Percentiles rank a stretch among this genome's conserved stretches.
Evolutionary conservation across 2,329 filamentous ascomycete species (phyloP).

Genomic region (Fusarium begoniae): DNA sequence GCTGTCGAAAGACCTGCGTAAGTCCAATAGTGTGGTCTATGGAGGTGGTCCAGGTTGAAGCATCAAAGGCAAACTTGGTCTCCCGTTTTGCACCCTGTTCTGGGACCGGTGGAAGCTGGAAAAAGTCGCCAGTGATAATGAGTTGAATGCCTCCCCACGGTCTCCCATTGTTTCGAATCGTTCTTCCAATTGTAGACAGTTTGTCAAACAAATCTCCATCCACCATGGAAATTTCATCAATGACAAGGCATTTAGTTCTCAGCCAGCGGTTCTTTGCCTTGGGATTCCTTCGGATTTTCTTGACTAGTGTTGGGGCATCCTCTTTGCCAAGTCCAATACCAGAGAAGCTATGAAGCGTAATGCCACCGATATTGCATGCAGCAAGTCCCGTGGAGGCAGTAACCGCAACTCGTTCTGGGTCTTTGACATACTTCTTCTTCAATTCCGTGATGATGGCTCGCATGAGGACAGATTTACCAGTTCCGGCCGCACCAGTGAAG

Average conservation of each 20-base stretch:
- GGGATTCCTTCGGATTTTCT: conserved; percentile 87
- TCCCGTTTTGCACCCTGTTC: conserved; percentile 71
- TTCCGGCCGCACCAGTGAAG: conserved; percentile 96
- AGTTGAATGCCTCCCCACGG: conserved; percentile 97
- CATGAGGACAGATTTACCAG: conserved; percentile 96
- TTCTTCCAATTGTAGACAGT: conserved; percentile 85
- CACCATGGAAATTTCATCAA: conserved; percentile 99
- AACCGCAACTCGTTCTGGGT: conserved; percentile 87
- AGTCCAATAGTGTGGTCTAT: conserved; percentile 96
- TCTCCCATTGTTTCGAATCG: conserved; percentile 86
- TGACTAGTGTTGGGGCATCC: conserved; percentile 78
- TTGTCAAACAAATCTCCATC: conserved; percentile 98
- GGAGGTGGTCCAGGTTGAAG: conserved; percentile 87
- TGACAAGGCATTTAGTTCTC: conserved; percentile 83
- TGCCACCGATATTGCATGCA: conserved; percentile 95
- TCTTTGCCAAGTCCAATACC: conserved; percentile 95
- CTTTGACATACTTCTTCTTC: conserved; percentile 77
- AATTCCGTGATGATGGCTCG: conserved; percentile 87
- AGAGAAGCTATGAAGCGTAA: conserved; percentile 94
- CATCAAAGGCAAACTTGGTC: conserved; percentile 92
- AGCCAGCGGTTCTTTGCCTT: conserved; percentile 93
- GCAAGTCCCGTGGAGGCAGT: conserved; percentile 96
- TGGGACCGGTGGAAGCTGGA: conserved; percentile 93
- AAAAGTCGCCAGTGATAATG: conserved; percentile 96
- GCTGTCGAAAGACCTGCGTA: conserved; percentile 96